These are phyloP conservation scores for Geosmithia putterillii DNA, from an alignment of 2,329 filamentous ascomycete species.

Conservation along the genomic window DNA sequence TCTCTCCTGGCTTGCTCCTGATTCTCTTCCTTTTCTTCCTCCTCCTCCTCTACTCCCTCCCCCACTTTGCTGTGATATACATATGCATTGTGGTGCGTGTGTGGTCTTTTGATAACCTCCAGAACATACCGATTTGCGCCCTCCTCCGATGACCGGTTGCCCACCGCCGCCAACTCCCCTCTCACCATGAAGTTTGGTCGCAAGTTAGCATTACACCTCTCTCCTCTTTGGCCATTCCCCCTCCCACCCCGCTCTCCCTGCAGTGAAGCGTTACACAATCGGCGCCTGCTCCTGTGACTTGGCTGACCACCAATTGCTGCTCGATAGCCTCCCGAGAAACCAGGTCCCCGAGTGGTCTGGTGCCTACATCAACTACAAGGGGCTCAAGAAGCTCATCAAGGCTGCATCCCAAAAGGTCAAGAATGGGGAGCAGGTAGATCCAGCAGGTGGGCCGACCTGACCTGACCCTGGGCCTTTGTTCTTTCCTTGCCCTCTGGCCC, in stretches of 20 bases:
- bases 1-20: too few relatives aligned
- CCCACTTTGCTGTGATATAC: too few relatives aligned
- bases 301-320: not conserved
- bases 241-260: not conserved
- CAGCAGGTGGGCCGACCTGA: slow-evolving; percentile 61
- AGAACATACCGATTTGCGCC: too few relatives aligned
- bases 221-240: not conserved
- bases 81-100: too few relatives aligned
- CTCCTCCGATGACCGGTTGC: not conserved
- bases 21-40: too few relatives aligned
- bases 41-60: too few relatives aligned
- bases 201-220: slow-evolving; percentile 31
- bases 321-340: slow-evolving; percentile 57
- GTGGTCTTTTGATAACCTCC: too few relatives aligned
- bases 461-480: slow-evolving; percentile 5
- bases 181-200: slow-evolving; percentile 48
- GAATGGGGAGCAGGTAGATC: slow-evolving; percentile 65
- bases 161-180: not conserved
- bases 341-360: slow-evolving; percentile 81
- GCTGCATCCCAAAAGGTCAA: slow-evolving; percentile 53
- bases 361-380: slow-evolving; percentile 81
- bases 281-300: not conserved
- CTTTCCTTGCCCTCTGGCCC: not conserved
- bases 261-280: too few relatives aligned
- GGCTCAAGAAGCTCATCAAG: slow-evolving; percentile 92